Conservation (phyloP, 2,329 filamentous ascomycete genomes). For the Madurella mycetomatis region DNA sequence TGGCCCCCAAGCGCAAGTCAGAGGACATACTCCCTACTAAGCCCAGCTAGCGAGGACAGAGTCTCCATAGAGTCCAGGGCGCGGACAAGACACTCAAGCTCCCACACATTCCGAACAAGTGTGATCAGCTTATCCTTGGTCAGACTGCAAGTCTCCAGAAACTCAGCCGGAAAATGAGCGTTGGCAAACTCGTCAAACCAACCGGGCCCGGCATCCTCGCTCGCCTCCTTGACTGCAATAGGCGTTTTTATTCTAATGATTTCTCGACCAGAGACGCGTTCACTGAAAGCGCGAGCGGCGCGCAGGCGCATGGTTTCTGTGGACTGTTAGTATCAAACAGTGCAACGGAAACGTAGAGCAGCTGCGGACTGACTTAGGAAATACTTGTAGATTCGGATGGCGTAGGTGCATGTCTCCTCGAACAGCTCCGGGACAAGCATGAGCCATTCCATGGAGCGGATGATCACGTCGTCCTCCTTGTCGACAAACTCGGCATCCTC, state of each 20-base stretch:
- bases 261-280: slow-evolving; percentile 46
- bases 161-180: slow-evolving; percentile 24
- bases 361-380: slow-evolving; percentile 68
- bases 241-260: slow-evolving; percentile 42
- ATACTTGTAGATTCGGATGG: slow-evolving; percentile 71
- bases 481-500: slow-evolving; percentile 52
- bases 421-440: slow-evolving; percentile 58
- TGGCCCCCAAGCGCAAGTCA: no score
- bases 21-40: slow-evolving; percentile 48
- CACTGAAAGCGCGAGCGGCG: slow-evolving; percentile 51
- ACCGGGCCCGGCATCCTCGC: slow-evolving; percentile 30
- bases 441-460: slow-evolving; percentile 82
- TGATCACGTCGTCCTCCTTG: slow-evolving; percentile 63
- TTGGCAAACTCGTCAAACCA: slow-evolving; percentile 37
- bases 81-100: slow-evolving; percentile 63
- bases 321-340: slow-evolving; percentile 22
- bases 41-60: slow-evolving; percentile 52
- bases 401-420: slow-evolving; percentile 36
- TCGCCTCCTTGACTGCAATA: slow-evolving; percentile 29
- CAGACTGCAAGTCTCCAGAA: slow-evolving; percentile 32
- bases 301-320: slow-evolving; percentile 48
- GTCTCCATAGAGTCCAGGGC: slow-evolving; percentile 65
- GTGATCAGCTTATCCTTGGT: slow-evolving; percentile 42
- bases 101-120: slow-evolving; percentile 60
- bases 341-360: slow-evolving; percentile 8